These are phyloP conservation scores for Sclerotinia borealis DNA, from an alignment of 2,329 filamentous ascomycete genomes.

Conservation along the genomic window DNA sequence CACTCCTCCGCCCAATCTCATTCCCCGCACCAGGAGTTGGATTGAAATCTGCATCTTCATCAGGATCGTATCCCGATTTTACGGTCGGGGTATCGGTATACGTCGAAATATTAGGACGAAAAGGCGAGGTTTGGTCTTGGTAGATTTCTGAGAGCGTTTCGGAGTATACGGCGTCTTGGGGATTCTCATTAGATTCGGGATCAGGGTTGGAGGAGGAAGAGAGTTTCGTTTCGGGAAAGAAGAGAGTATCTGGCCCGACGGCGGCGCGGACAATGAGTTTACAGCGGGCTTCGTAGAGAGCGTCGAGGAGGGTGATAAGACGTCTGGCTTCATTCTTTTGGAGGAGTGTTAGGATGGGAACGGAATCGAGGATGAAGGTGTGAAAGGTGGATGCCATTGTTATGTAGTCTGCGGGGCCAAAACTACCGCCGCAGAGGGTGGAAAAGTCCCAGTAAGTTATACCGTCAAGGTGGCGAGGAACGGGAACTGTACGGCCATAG, in stretches of 20 bases:
- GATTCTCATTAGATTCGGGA: constrained; percentile 35
- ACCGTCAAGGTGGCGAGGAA: constrained; percentile 53
- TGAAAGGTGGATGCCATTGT: constrained; percentile 74
- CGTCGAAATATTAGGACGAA: constrained; percentile 69
- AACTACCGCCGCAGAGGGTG: constrained; percentile 56
- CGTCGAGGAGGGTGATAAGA: constrained; percentile 75
- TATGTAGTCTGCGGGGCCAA: constrained; percentile 79
- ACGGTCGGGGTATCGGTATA: constrained; percentile 42
- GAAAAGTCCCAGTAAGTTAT: constrained; percentile 61
- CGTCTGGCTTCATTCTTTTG: constrained; percentile 77
- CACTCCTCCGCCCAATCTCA: constrained; percentile 33
- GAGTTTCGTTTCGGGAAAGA: constrained; percentile 58
- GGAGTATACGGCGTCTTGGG: constrained; percentile 51
- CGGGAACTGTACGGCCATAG: constrained; percentile 58
- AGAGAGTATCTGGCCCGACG: constrained; percentile 64
- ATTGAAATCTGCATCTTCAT: constrained; percentile 52
- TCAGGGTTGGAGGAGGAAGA: constrained; percentile 17
- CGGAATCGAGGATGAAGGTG: constrained; percentile 65
- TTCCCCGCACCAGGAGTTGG: constrained; percentile 30
- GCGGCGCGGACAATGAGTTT: constrained; percentile 65
- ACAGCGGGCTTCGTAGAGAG: constrained; percentile 75
- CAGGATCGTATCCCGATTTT: constrained; percentile 46
- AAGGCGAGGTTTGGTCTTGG: constrained; percentile 70
- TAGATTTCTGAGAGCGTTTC: constrained; percentile 69
- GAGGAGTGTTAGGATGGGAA: constrained; percentile 59